Conservation (phyloP, 2,329 filamentous ascomycete species). For the Ceratocystis variospora region DNA sequence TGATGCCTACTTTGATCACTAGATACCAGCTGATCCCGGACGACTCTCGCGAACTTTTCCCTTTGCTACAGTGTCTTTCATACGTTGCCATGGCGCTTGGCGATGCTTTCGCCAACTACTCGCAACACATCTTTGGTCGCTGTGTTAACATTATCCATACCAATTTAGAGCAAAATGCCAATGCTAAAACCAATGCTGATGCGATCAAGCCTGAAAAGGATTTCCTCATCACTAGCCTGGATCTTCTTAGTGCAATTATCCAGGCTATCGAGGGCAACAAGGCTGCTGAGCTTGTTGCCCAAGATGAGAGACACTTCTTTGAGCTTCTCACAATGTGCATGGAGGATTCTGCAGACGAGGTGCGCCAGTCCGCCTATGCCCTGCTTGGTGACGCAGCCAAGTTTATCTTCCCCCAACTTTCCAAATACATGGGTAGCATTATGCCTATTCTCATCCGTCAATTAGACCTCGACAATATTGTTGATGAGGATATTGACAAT, state of each 20-base stretch:
- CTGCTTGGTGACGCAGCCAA: conserved; percentile 89
- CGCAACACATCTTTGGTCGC: conserved; percentile 69
- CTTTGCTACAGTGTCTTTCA: conserved; percentile 87
- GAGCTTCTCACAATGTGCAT: conserved; percentile 83
- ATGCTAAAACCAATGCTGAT: conserved; percentile 51
- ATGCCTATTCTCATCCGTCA: conserved; percentile 75
- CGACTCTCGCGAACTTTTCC: conserved; percentile 84
- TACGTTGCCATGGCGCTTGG: conserved; percentile 84
- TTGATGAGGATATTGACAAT: conserved; percentile 68
- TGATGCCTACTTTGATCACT: conserved; percentile 86
- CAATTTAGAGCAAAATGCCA: conserved; percentile 70
- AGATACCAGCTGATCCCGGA: conserved; percentile 80
- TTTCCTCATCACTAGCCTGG: conserved; percentile 87
- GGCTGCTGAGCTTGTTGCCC: conserved; percentile 61
- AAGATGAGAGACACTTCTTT: conserved; percentile 72
- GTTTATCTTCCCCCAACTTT: conserved; percentile 73
- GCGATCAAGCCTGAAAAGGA: conserved; percentile 85
- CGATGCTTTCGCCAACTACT: conserved; percentile 69
- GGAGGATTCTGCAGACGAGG: conserved; percentile 80
- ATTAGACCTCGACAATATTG: conserved; percentile 63
- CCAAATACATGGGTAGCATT: conserved; percentile 56
- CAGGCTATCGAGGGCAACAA: conserved; percentile 67
- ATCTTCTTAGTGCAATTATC: conserved; percentile 83
- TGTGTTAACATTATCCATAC: conserved; percentile 85
- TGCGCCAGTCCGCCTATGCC: conserved; percentile 90